These are phyloP conservation scores for Fusarium sp. DNA, from an alignment of 2,329 filamentous ascomycete genomes.

Conservation along the genomic window DNA sequence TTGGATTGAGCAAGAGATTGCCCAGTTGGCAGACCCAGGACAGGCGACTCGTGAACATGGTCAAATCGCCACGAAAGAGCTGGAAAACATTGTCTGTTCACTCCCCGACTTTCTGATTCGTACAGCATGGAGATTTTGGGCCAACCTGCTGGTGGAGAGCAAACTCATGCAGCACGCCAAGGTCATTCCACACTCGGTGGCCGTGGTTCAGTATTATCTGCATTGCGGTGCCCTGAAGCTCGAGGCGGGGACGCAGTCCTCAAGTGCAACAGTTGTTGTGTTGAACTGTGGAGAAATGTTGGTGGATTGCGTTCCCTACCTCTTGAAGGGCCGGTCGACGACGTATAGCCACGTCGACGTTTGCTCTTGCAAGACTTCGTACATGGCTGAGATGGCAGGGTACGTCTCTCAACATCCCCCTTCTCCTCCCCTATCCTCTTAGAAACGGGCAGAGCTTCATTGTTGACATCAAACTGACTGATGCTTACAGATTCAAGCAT, in stretches of 20 bases:
- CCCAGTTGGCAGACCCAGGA: not conserved
- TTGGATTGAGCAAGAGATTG: conserved; percentile 15
- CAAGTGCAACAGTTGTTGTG: not conserved
- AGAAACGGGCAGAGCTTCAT: not conserved
- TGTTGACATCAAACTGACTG: not conserved
- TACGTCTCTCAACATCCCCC: too few relatives aligned
- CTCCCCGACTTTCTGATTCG: conserved; percentile 10
- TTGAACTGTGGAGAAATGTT: conserved; percentile 14
- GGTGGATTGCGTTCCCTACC: conserved; percentile 15
- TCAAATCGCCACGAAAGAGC: conserved; percentile 1
- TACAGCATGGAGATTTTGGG: not conserved
- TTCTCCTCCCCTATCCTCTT: too few relatives aligned
- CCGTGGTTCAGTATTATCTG: conserved; percentile 15
- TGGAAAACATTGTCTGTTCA: conserved; percentile 7
- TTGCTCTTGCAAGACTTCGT: not conserved
- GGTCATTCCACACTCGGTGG: conserved; percentile 17
- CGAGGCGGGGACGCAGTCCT: not conserved
- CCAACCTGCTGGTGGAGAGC: not conserved
- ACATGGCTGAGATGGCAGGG: conserved; percentile 20
- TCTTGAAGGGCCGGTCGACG: not conserved
- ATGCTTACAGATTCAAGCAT: not conserved
- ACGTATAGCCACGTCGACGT: not conserved
- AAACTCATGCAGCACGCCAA: conserved; percentile 19
- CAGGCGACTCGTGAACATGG: not conserved
- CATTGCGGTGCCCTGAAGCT: conserved; percentile 4